Evolutionary conservation across 768 basidiomycete species (phyloP), one percentile per base, ranked within the genome.

Genomic region (Suillus weaverae): DNA sequence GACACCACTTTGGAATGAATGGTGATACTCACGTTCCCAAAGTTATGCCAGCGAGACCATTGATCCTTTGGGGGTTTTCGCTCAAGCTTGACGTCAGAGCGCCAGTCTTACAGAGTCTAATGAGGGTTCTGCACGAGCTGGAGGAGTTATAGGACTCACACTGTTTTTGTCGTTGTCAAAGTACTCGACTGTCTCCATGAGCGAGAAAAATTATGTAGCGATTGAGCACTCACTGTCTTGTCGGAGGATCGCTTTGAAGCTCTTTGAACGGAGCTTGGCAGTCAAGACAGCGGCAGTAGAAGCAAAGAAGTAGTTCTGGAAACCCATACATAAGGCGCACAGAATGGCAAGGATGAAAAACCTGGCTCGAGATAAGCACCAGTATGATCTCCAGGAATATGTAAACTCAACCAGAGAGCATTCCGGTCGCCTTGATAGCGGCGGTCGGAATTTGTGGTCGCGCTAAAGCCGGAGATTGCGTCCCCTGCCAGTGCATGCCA

Each of bases 21-120:
- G 16, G 22, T 8, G 33, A 36, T 11, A 80, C 86, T 73, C 67
- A 87, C 81, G 89, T 85, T 75, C 94, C 96, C 22, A 95, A 84
- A 3, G 96, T 97, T 63, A 91, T 80, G 62, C 94, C 95, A 63
- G 92, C 92, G 59, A 96, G 81, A 72, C 94, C 94, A 62, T 89
- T 89, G 67, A 97, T 85, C 73, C 96, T 96, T 70, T 95, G 92
- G 2, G 96, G 90, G 71, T 92, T 89, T 65, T 96, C 94, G 63
- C 91, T 89, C 59, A 99, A 79, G 61, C 80, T 81, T 1, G 91
- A 85, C 4, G 94, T 96, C 61, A 98, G 80, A 54, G 85, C 82
- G 63, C 96, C 97, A 8, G 94, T 90, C 85, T 89, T 70, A 8
- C 59, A 41, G 61, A 62, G 46, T 38, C n/a, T 6, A 9, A 16